These are phyloP conservation scores for Pseudopyricularia cyperi DNA, from an alignment of 2,329 filamentous ascomycete genomes.

Conservation along the genomic window DNA sequence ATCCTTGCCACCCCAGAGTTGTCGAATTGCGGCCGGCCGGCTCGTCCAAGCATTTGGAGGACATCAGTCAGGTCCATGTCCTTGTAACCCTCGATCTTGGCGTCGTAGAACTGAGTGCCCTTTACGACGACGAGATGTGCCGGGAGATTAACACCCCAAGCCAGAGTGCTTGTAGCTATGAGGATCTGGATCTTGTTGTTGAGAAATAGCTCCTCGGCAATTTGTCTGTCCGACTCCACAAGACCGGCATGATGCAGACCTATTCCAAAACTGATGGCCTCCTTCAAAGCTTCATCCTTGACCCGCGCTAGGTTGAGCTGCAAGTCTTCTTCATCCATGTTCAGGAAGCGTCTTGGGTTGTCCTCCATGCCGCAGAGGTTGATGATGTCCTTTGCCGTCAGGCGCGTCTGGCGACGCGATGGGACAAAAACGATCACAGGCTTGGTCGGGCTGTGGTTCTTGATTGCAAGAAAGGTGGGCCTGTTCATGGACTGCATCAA, in stretches of 20 bases:
- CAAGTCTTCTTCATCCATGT: conserved; percentile 90
- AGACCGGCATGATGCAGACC: conserved; percentile 94
- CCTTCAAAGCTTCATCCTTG: conserved; percentile 83
- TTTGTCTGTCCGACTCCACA: conserved; percentile 81
- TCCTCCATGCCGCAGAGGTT: conserved; percentile 98
- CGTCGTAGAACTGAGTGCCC: conserved; percentile 95
- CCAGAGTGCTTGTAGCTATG: conserved; percentile 87
- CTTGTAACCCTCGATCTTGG: conserved; percentile 93
- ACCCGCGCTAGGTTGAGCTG: conserved; percentile 77
- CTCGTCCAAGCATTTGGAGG: conserved; percentile 91
- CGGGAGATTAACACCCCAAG: conserved; percentile 96
- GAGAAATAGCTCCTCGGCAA: conserved; percentile 88
- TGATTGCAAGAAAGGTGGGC: conserved; percentile 91
- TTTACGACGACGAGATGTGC: conserved; percentile 97
- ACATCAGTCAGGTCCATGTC: conserved; percentile 99
- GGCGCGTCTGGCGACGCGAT: conserved; percentile 82
- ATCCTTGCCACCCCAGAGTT: conserved; percentile 91
- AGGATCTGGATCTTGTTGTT: conserved; percentile 98
- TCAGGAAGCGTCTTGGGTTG: conserved; percentile 82
- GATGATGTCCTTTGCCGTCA: conserved; percentile 93
- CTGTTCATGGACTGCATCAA: conserved; percentile 99
- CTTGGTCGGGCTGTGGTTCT: conserved; percentile 90
- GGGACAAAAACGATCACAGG: conserved; percentile 98
- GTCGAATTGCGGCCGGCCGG: conserved; percentile 92
- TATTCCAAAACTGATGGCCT: conserved; percentile 95